Conservation (phyloP, 805 yeast species). For the Nakazawaea laoshanensis region DNA sequence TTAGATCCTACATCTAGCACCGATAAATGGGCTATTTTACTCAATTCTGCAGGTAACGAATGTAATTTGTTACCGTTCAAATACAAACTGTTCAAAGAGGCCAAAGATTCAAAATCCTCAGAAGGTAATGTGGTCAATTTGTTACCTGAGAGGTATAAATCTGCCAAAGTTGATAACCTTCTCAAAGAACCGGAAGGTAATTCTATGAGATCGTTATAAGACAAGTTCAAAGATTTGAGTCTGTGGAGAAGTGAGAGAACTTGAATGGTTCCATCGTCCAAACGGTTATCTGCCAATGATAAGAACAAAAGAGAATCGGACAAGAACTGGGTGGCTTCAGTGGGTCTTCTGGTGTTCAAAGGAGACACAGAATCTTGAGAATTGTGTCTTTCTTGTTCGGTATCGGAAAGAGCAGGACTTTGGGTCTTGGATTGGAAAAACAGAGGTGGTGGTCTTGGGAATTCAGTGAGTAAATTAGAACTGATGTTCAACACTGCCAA, state of each 20-base stretch:
- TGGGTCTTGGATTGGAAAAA: slow-evolving; percentile 10
- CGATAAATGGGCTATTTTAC: slow-evolving; percentile 53
- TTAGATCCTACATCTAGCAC: slow-evolving; percentile 89
- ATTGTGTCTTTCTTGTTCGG: slow-evolving; percentile 10
- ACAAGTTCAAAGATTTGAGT: slow-evolving; percentile 58
- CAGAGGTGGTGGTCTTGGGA: slow-evolving; percentile 43
- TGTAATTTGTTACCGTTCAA: slow-evolving; percentile 81
- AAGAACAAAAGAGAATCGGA: slow-evolving; percentile 36
- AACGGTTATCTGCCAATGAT: slow-evolving; percentile 74
- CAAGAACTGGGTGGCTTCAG: slow-evolving; percentile 4
- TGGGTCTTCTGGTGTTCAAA: slow-evolving; percentile 14
- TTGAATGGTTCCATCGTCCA: slow-evolving; percentile 70
- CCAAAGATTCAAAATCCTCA: slow-evolving; percentile 68
- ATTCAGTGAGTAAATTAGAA: slow-evolving; percentile 56
- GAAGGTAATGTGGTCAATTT: slow-evolving; percentile 70
- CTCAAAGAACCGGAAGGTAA: slow-evolving; percentile 67
- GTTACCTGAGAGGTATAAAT: slow-evolving; percentile 78
- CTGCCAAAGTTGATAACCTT: slow-evolving; percentile 47
- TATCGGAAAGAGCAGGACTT: slow-evolving; percentile 3
- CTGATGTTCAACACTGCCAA: slow-evolving; percentile 60
- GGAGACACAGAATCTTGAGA: slow-evolving; percentile 7
- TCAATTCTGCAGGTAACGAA: slow-evolving; percentile 81
- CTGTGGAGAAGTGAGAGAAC: slow-evolving; percentile 50
- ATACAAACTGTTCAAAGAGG: slow-evolving; percentile 49
- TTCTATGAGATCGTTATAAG: slow-evolving; percentile 80